phyloP scores from a whole-genome alignment of 2,329 filamentous ascomycete species.

The Pyricularia sp. region DNA sequence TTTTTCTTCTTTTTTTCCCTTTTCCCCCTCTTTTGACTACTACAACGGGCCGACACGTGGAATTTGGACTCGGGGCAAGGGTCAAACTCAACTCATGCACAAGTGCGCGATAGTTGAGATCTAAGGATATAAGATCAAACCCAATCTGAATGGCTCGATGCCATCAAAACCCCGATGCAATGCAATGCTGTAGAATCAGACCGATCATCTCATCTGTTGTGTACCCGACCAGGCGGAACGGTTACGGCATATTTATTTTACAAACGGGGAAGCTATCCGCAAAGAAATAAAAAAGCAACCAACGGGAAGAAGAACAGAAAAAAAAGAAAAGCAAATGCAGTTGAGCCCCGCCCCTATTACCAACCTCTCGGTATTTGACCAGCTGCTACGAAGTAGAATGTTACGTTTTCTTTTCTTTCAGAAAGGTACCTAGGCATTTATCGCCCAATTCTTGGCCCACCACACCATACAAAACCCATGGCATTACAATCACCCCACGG shows the following conservation, averaged over 20 bases:
- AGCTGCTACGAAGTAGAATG: neutral
- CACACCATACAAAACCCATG: neutral
- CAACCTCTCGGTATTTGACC: neutral
- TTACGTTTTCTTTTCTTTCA: too few species aligned
- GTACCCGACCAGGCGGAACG: neutral
- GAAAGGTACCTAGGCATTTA: too few species aligned
- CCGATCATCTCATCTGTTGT: neutral
- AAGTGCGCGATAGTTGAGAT: neutral
- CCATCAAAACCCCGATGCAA: neutral
- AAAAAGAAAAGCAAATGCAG: neutral
- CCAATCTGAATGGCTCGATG: neutral
- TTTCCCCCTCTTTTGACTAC: neutral
- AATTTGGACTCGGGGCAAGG: neutral
- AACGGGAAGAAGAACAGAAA: neutral
- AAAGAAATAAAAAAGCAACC: neutral
- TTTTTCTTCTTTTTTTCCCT: neutral
- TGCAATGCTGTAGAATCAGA: neutral
- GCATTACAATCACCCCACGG: neutral
- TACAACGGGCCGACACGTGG: neutral
- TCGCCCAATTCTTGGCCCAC: too few species aligned
- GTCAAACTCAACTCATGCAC: neutral
- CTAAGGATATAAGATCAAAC: neutral
- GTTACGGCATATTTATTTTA: neutral
- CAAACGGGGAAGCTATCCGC: neutral
- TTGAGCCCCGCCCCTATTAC: neutral